These are phyloP conservation scores for Desmodesmus armatus DNA, from an alignment of 139 green algal species.

Conservation along the genomic window DNA sequence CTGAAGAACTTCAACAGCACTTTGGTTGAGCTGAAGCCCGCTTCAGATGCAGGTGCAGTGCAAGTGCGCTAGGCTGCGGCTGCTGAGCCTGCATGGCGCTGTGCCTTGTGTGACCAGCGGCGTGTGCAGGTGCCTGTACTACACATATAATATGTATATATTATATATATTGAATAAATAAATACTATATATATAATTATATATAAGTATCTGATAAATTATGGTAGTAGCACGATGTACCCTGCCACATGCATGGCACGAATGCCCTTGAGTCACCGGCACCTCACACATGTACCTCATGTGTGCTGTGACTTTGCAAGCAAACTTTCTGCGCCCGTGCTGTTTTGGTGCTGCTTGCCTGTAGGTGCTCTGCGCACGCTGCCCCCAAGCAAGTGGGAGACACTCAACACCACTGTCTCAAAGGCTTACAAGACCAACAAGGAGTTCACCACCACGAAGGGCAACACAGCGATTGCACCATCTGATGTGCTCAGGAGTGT, in stretches of 20 bases:
- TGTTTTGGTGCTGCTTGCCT: too few species aligned
- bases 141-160: too few species aligned
- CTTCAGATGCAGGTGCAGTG: slow-evolving; percentile 4
- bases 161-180: too few species aligned
- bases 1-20: slow-evolving; percentile 21
- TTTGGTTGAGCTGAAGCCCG: slow-evolving; percentile 1
- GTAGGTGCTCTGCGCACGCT: background rate
- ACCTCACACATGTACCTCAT: too few species aligned
- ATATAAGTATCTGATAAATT: too few species aligned
- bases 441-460: background rate
- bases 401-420: slow-evolving; percentile 11
- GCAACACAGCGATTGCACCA: background rate
- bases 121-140: too few species aligned
- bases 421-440: background rate
- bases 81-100: background rate
- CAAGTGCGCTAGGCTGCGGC: background rate
- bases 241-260: too few species aligned
- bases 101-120: background rate
- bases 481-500: background rate
- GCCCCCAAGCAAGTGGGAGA: background rate
- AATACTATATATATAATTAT: too few species aligned
- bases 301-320: too few species aligned
- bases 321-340: too few species aligned
- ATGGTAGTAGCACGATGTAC: too few species aligned
- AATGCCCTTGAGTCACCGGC: too few species aligned